Conservation (phyloP, 1,139 yeast species). For the Geotrichum australiense region DNA sequence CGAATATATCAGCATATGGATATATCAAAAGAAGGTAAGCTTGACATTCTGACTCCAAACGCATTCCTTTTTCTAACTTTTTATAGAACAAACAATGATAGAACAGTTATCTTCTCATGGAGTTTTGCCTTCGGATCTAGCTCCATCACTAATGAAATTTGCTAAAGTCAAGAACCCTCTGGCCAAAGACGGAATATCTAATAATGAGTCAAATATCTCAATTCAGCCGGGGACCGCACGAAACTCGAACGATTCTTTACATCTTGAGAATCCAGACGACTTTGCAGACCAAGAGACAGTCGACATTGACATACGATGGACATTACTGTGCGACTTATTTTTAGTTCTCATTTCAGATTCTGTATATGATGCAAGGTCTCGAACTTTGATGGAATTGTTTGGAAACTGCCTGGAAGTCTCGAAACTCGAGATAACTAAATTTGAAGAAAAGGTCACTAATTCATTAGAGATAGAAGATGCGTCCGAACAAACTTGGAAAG, state of each 20-base stretch:
- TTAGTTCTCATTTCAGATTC: conserved; percentile 76
- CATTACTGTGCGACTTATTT: conserved; percentile 83
- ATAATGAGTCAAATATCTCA: conserved; percentile 1
- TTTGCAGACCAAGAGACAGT: conserved; percentile 36
- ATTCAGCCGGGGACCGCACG: background rate
- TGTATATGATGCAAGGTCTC: conserved; percentile 80
- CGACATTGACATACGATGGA: conserved; percentile 84
- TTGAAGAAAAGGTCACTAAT: conserved; percentile 85
- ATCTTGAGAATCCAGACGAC: conserved; percentile 34
- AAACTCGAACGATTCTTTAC: conserved; percentile 19
- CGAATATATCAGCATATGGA: conserved; percentile 79
- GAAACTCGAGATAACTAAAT: conserved; percentile 67
- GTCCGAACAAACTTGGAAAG: conserved; percentile 67
- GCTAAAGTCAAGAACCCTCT: conserved; percentile 30
- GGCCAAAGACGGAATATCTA: conserved; percentile 12
- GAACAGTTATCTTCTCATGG: conserved; percentile 83
- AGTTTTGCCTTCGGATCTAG: conserved; percentile 63
- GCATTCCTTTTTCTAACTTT: conserved; percentile 40
- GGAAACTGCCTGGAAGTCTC: conserved; percentile 55
- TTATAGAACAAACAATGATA: conserved; percentile 69
- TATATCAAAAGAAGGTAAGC: conserved; percentile 43
- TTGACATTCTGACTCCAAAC: conserved; percentile 5
- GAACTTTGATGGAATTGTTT: conserved; percentile 63
- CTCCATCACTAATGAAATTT: conserved; percentile 40
- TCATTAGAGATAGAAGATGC: conserved; percentile 81